A percentile compares a stretch with the other conserved stretches of the same genome.
Conservation (phyloP, 2,329 filamentous ascomycete species). For the Didymella lethalis region DNA sequence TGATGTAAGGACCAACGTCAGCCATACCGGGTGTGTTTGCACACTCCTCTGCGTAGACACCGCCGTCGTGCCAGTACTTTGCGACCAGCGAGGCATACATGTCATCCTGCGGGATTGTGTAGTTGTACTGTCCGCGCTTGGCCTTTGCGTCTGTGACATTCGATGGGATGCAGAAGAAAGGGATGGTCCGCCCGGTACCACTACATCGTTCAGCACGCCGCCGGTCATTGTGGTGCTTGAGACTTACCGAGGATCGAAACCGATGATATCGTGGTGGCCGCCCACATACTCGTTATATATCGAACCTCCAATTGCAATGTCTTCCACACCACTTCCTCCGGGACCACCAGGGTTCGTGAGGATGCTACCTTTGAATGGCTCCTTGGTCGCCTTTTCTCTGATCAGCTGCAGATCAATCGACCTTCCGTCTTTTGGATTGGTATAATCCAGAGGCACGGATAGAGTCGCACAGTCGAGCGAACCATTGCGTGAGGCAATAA, state of each 20-base stretch:
- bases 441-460: slow-evolving; percentile 49
- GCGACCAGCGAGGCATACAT: slow-evolving; percentile 15
- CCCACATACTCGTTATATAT: slow-evolving; percentile 13
- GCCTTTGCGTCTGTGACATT: slow-evolving; percentile 13
- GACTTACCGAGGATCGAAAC: slow-evolving; percentile 24
- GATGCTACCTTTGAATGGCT: slow-evolving; percentile 43
- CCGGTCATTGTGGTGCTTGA: background rate
- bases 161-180: slow-evolving; percentile 19
- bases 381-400: slow-evolving; percentile 36
- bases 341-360: slow-evolving; percentile 49
- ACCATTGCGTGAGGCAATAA: slow-evolving; percentile 4
- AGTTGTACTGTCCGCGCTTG: slow-evolving; percentile 23
- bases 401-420: slow-evolving; percentile 40
- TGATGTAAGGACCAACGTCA: slow-evolving; percentile 25
- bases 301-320: slow-evolving; percentile 10
- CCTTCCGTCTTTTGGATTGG: slow-evolving; percentile 26
- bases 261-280: slow-evolving; percentile 23
- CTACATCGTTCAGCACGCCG: slow-evolving; percentile 9
- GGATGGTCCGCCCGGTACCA: slow-evolving; percentile 27
- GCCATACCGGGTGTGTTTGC: slow-evolving; percentile 21
- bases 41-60: slow-evolving; percentile 20
- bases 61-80: slow-evolving; percentile 23
- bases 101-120: slow-evolving; percentile 18
- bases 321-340: slow-evolving; percentile 27
- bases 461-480: slow-evolving; percentile 40